A percentile compares a stretch with the other conserved stretches of the same genome.
Conservation (phyloP, 78 protist genomes). For the Pelomyxa schiedti region DNA sequence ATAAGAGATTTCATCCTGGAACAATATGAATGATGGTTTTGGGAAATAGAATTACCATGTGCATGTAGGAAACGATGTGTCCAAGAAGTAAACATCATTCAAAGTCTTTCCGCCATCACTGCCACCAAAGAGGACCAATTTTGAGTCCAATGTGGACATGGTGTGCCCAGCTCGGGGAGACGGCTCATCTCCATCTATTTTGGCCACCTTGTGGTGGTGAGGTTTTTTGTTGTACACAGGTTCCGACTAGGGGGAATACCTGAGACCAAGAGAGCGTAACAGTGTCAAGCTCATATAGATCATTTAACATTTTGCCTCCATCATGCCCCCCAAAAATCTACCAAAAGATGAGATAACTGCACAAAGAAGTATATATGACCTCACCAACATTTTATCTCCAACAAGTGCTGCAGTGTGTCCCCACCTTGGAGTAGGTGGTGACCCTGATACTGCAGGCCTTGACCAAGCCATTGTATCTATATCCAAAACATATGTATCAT, state of each 20-base stretch:
- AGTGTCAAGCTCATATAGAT: background rate
- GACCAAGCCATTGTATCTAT: constrained; percentile 1
- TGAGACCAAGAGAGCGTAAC: background rate
- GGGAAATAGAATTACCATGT: too few relatives aligned
- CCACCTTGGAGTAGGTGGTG: background rate
- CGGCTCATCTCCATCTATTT: background rate
- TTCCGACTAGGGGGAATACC: background rate
- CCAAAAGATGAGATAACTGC: too few relatives aligned
- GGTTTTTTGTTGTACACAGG: too few relatives aligned
- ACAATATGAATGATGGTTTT: too few relatives aligned
- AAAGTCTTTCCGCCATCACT: background rate
- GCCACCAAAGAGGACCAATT: background rate
- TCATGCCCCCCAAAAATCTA: constrained; percentile 14
- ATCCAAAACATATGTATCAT: background rate
- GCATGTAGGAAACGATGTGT: too few relatives aligned
- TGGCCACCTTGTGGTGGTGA: too few relatives aligned
- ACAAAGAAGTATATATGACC: too few relatives aligned
- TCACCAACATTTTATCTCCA: background rate
- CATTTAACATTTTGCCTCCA: background rate
- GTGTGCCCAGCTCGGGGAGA: constrained; percentile 10
- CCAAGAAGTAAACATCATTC: background rate
- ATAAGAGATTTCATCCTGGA: too few relatives aligned
- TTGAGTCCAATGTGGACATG: background rate
- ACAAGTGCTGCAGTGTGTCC: background rate
- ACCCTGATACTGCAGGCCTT: background rate